These are phyloP conservation scores for Paratinospora sagittata DNA, from an alignment of 164 flowering plant genomes.

Conservation along the genomic window DNA sequence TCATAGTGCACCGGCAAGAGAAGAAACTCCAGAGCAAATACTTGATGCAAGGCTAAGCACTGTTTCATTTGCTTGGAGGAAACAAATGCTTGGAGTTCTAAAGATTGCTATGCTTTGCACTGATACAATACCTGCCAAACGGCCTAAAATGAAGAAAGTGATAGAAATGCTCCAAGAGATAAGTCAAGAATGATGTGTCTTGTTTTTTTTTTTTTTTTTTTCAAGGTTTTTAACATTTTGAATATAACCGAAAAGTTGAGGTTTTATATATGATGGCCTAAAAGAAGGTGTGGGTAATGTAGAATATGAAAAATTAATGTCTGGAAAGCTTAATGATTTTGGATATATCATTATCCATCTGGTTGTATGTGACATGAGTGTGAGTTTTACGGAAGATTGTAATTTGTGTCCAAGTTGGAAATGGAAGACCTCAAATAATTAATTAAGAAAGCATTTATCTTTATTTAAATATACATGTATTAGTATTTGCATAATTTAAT, in stretches of 20 bases:
- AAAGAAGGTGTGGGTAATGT: background rate
- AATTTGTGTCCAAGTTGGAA: too few species aligned
- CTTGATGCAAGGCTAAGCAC: slow-evolving; percentile 89
- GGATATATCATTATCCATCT: background rate
- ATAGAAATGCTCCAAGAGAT: slow-evolving; percentile 92
- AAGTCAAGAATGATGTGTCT: slow-evolving; percentile 27
- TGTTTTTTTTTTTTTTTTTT: too few species aligned
- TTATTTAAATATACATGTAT: too few species aligned
- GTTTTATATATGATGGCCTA: background rate
- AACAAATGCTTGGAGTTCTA: slow-evolving; percentile 90
- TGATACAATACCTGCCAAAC: slow-evolving; percentile 77
- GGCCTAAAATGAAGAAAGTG: slow-evolving; percentile 93
- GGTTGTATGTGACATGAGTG: background rate
- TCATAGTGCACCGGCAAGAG: slow-evolving; percentile 72
- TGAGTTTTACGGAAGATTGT: background rate
- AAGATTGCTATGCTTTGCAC: slow-evolving; percentile 91
- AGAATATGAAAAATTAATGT: background rate
- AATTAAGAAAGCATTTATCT: too few species aligned
- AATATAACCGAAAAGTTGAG: background rate
- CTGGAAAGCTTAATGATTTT: background rate
- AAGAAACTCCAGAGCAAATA: slow-evolving; percentile 95
- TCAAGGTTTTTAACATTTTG: slow-evolving; percentile 3
- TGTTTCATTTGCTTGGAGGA: slow-evolving; percentile 86
- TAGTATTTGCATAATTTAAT: too few species aligned
- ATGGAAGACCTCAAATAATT: too few species aligned